These are phyloP conservation scores for Boletellus ananas DNA, from an alignment of 768 basidiomycete species.

Conservation along the genomic window DNA sequence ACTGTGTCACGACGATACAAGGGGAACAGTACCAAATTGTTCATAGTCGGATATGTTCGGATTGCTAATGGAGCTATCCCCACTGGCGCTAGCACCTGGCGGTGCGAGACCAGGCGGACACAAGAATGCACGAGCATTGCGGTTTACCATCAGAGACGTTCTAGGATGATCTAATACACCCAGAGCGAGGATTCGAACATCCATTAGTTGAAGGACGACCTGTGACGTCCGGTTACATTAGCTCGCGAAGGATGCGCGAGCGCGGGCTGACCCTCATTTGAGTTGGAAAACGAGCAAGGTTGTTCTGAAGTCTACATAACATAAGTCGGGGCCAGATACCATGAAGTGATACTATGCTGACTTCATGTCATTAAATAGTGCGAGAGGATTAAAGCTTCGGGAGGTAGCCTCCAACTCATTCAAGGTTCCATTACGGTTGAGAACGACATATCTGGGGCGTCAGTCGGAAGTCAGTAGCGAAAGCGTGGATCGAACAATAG, in stretches of 20 bases:
- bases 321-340: conserved; percentile 3
- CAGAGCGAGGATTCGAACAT: conserved; percentile 69
- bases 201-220: conserved; percentile 67
- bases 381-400: conserved; percentile 61
- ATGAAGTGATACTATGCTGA: conserved; percentile 28
- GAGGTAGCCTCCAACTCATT: conserved; percentile 69
- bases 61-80: conserved; percentile 1
- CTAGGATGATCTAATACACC: conserved; percentile 61
- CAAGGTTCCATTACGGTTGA: conserved; percentile 73
- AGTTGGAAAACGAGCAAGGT: conserved; percentile 64
- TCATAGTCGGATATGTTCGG: conserved; percentile 5
- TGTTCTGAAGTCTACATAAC: conserved; percentile 57
- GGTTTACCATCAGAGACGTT: conserved; percentile 55
- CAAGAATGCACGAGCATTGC: conserved; percentile 64
- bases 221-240: conserved; percentile 25
- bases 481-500: background rate
- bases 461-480: background rate
- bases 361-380: conserved; percentile 77
- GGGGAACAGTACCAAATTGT: conserved; percentile 1
- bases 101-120: conserved; percentile 62
- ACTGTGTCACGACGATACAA: too few species aligned
- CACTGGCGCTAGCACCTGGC: conserved; percentile 11
- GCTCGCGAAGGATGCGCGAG: conserved; percentile 2
- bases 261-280: conserved; percentile 52
- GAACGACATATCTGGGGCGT: conserved; percentile 56